phyloP scores from a whole-genome alignment of 1,284 basidiomycete genomes.

The Cutaneotrichosporon curvatum region DNA sequence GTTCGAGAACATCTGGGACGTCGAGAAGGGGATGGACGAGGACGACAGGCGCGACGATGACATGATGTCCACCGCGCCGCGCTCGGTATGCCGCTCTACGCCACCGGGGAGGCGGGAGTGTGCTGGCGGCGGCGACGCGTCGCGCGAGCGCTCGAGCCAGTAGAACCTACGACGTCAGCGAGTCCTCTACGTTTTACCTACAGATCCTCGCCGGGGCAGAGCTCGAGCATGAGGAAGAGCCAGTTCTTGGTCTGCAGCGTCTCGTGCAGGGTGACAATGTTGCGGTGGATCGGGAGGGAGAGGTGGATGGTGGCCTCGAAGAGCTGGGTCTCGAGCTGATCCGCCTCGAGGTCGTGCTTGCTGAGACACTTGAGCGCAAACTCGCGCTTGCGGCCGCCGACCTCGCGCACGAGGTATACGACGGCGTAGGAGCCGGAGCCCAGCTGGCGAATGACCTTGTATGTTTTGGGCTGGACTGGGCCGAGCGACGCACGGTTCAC shows the following conservation, averaged over 20 bases:
- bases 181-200: slow-evolving; percentile 18
- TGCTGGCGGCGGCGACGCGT: slow-evolving; percentile 60
- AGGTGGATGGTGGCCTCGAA: slow-evolving; percentile 94
- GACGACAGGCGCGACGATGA: slow-evolving; percentile 45
- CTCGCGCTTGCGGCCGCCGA: slow-evolving; percentile 73
- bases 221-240: slow-evolving; percentile 77
- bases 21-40: slow-evolving; percentile 44
- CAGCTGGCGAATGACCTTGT: slow-evolving; percentile 74
- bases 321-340: slow-evolving; percentile 76
- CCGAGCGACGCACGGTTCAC: slow-evolving; percentile 5
- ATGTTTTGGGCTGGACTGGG: slow-evolving; percentile 37
- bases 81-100: not conserved
- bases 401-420: slow-evolving; percentile 85
- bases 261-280: slow-evolving; percentile 91
- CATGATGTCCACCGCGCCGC: slow-evolving; percentile 22
- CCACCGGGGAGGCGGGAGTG: slow-evolving; percentile 47
- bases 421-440: slow-evolving; percentile 87
- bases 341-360: slow-evolving; percentile 81
- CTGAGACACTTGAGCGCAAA: slow-evolving; percentile 92
- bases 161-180: slow-evolving; percentile 59
- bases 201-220: slow-evolving; percentile 86
- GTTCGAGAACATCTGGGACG: slow-evolving; percentile 37
- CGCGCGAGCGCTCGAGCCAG: slow-evolving; percentile 88
- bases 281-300: slow-evolving; percentile 79
- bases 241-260: slow-evolving; percentile 74